Evolutionary conservation across 1,284 basidiomycete species (phyloP), one percentile per base, ranked within the genome.

Genomic region (Ceratobasidium sp.): DNA sequence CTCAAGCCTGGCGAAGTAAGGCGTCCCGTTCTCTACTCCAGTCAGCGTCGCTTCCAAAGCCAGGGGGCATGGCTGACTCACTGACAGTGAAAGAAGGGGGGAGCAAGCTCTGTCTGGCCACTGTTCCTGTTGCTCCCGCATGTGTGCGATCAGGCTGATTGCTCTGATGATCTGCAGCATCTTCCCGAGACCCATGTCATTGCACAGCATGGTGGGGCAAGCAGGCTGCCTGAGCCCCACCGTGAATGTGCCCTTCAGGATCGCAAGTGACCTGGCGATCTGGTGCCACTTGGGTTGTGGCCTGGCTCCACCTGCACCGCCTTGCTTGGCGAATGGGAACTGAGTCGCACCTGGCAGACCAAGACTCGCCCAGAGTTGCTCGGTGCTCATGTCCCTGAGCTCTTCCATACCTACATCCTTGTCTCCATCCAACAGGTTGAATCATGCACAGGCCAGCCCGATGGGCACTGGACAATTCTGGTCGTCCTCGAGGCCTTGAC

Each of bases 121-220:
- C 41, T 22, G 29, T 19, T 59, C 6, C 58, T 72, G 69, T 29
- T 61, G 69, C 31, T 61, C 43, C 6, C 13, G 16, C 24, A 61
- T 13, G 48, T 72, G 58, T 2, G 34, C 27, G 27, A 66, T 39
- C 48, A 53, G 53, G 14, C 37, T 29, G 27, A 66, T 49, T 1
- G 51, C 49, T 1, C 64, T 49, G 37, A 66, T 16, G 29, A 51
- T 31, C 48, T 53, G 49, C 13, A 22, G 13, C 2, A 49, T 66
- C 34, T 66, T 66, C 1, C 64, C 64, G 2, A 66, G 34, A 13
- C 64, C 64, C 19, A 66, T 49, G 29, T 66, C 48, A 16, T 66
- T 34, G 37, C 64, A 66, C 0, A 66, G 46, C 48, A 66, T 51
- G 9, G 64, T 51, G 1, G 64, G 48, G 14, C 11, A 4, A 56